These are phyloP conservation scores for Cyanidioschyzon merolae DNA, from an alignment of 23 red algal genomes.

Conservation along the genomic window DNA sequence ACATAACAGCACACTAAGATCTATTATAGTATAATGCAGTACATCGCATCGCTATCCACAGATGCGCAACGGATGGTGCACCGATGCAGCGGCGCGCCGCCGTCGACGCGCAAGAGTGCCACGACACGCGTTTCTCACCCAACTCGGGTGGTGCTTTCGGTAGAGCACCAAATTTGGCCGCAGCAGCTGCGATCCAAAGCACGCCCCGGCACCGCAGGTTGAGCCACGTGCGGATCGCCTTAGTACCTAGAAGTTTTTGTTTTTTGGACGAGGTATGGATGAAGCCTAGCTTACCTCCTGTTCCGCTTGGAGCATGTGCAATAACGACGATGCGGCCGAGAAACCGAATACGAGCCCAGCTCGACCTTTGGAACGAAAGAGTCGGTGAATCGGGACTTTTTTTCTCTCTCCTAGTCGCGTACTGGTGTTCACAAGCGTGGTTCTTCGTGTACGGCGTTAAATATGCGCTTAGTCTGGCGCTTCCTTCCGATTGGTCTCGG, in stretches of 20 bases:
- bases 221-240: no score
- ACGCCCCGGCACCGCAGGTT: background rate
- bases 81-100: no score
- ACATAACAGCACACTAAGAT: no score
- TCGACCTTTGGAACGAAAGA: constrained; percentile 2
- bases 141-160: background rate
- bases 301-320: background rate
- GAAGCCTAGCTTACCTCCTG: background rate
- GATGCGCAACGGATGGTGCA: no score
- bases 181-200: background rate
- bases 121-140: background rate
- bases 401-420: background rate
- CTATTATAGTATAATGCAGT: no score
- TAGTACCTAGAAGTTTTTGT: no score
- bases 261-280: no score
- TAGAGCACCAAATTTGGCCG: background rate
- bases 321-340: background rate
- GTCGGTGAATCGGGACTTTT: constrained; percentile 14
- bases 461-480: background rate
- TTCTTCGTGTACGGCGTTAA: constrained; percentile 15
- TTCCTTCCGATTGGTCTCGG: background rate
- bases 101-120: no score
- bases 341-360: background rate
- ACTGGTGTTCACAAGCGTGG: constrained; percentile 5
- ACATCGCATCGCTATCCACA: no score